Conservation (phyloP, 2,329 filamentous ascomycete genomes). For the Paraphaeosphaeria sporulosa region DNA sequence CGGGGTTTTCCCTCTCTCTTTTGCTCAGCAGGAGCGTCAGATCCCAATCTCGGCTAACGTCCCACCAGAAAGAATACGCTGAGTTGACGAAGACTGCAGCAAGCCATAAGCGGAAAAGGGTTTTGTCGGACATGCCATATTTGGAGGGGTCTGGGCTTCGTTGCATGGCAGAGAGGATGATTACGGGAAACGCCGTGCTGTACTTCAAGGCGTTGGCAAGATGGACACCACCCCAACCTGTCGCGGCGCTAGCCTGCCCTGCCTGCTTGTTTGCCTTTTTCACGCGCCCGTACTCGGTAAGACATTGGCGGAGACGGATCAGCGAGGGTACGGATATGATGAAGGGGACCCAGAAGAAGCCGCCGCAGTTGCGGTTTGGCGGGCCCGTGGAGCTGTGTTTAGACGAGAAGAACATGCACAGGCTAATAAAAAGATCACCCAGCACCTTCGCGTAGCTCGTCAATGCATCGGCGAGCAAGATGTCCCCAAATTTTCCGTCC, state of each 20-base stretch:
- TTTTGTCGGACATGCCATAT: constrained; percentile 62
- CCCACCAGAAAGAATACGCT: constrained; percentile 98
- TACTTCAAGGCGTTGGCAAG: constrained; percentile 96
- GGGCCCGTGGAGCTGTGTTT: constrained; percentile 77
- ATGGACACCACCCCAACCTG: constrained; percentile 83
- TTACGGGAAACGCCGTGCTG: constrained; percentile 90
- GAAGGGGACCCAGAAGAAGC: constrained; percentile 79
- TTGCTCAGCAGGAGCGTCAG: constrained; percentile 76
- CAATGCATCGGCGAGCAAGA: constrained; percentile 89
- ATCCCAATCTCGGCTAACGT: constrained; percentile 96
- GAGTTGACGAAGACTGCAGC: constrained; percentile 81
- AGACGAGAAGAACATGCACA: constrained; percentile 87
- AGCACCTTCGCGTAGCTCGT: constrained; percentile 95
- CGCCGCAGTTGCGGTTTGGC: constrained; percentile 84
- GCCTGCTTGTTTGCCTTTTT: constrained; percentile 58
- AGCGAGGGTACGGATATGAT: constrained; percentile 83
- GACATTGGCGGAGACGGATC: constrained; percentile 89
- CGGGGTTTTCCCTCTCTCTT: constrained; percentile 64
- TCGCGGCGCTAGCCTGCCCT: constrained; percentile 50
- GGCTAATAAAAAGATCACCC: constrained; percentile 84
- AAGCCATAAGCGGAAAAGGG: constrained; percentile 66
- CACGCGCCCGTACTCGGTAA: constrained; percentile 85
- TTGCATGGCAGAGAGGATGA: constrained; percentile 79
- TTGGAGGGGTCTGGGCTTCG: constrained; percentile 64
- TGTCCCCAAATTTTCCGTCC: constrained; percentile 94